phyloP scores from a whole-genome alignment of 2,329 filamentous ascomycete genomes.

The Leptosphaerulina australis region DNA sequence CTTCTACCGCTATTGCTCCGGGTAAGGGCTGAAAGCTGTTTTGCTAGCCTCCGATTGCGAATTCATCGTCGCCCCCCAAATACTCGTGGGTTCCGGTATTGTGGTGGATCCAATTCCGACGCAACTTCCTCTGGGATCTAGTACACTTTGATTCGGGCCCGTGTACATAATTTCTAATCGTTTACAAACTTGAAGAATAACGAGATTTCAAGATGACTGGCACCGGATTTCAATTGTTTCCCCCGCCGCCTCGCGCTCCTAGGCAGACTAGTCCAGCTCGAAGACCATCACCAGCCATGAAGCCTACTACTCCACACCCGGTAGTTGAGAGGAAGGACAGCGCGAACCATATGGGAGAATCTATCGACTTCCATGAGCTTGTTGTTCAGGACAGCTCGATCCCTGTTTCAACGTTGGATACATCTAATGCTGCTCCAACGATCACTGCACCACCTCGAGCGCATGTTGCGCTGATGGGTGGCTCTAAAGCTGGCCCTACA shows the following conservation, averaged over 20 bases:
- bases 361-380: constrained; percentile 48
- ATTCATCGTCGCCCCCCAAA: constrained; percentile 26
- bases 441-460: constrained; percentile 36
- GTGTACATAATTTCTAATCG: constrained; percentile 12
- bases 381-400: constrained; percentile 49
- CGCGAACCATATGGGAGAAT: constrained; percentile 37
- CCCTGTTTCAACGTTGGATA: constrained; percentile 42
- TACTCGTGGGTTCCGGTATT: constrained; percentile 3
- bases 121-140: not conserved
- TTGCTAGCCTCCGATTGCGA: constrained; percentile 24
- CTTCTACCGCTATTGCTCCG: constrained; percentile 43
- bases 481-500: constrained; percentile 31
- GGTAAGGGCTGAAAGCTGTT: constrained; percentile 20
- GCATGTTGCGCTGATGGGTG: constrained; percentile 33
- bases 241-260: constrained; percentile 44
- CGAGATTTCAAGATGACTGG: constrained; percentile 40
- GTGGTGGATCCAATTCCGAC: constrained; percentile 4
- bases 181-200: not conserved
- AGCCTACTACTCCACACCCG: constrained; percentile 41
- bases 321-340: constrained; percentile 38
- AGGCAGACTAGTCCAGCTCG: constrained; percentile 43
- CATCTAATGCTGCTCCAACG: constrained; percentile 29
- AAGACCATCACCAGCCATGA: constrained; percentile 32
- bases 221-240: constrained; percentile 47
- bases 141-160: not conserved